Evolutionary conservation across 768 basidiomycete species (phyloP), one percentile per base, ranked within the genome.

Genomic region (Termitomyces sp.): DNA sequence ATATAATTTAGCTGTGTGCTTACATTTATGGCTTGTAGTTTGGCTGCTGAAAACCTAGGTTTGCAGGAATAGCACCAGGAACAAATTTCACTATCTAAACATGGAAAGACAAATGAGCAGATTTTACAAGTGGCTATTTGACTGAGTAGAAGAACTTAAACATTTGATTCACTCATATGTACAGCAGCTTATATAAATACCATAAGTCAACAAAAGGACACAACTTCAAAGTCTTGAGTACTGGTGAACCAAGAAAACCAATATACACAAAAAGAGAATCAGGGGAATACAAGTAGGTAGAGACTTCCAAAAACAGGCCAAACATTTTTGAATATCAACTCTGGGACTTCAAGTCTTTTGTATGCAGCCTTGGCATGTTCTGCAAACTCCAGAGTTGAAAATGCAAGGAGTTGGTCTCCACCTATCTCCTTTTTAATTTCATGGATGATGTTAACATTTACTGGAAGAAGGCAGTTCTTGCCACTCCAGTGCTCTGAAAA

Each of bases 341-440:
- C 37, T 18, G 34, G 24, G 8, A 57, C 54, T 12, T 47, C 7
- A 11, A 57, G 39, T 34, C 54, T 49, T 12, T 54, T 18, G 37
- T 53, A 57, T n/a, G 45, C 58, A n/a, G 24, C 57, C 33, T 55
- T 20, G 12, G 58, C 57, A 45, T 30, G 13, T n/a, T 8, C 33
- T 27, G 52, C 33, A 67, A 69, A 77, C 22, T 71, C 73, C 6
- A 61, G 53, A 0, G 62, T 45, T 0, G 44, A 20, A 8, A 42
- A 42, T 20, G 41, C 41, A 42, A 42, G 61, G 54, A 1, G 63
- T 39, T 0, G 44, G 11, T 45, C 44, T 4, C 22, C 20, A 45
- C 20, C 11, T 11, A 45, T 45, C 22, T 45, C 44, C 62, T 71
- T 76, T 62, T 71, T 76, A 22, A 76, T 61, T 47, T 65, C 58